Evolutionary conservation across 257 asterid genomes (phyloP), one percentile per base, ranked within the genome.

Genomic region (Dorcoceras hygrometricum): DNA sequence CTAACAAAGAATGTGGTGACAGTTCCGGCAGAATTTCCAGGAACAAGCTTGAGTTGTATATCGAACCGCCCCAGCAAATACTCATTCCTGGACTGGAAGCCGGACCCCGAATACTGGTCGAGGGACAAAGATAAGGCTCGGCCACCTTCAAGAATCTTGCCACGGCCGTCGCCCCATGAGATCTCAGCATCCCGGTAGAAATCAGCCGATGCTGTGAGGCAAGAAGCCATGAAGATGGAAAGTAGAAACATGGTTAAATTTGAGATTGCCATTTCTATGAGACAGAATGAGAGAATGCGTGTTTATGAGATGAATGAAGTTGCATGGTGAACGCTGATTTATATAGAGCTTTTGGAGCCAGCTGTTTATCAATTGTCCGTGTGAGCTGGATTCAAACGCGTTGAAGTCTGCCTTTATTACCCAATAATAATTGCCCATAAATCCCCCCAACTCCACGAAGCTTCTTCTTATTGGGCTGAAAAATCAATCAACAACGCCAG

Each of bases 11-110:
- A 80, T 3, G 85, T 80, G 69, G 85, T 81, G 73, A 81, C 82
- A 6, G 83, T 75, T 48, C 85, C 85, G n/a, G 83, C 85, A 1
- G 85, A 81, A 67, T 81, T 77, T 67, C 73, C 69, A 71, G 77
- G 54, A 29, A 75, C 72, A 19, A 75, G 71, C 23, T 63, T 75
- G 68, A 75, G 75, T 19, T 69, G 71, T 70, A 69, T 50, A 48
- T 75, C 75, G 5, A 75, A 75, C 8, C 79, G 48, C n/a, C 79
- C 79, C 0, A 69, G 59, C 27, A 75, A 39, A 51, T 56, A 75
- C 22, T 69, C 79, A 6, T 64, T 64, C 68, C 59, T 69, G 51
- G 75, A 63, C 8, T 75, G 71, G 23, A 75, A 75, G 4, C 75
- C 80, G 0, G 80, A 76, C 2, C 80, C 80, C n/a, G 80, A 76